Evolutionary conservation across 345 rosid species (phyloP).

Genomic region (Brassica carinata): DNA sequence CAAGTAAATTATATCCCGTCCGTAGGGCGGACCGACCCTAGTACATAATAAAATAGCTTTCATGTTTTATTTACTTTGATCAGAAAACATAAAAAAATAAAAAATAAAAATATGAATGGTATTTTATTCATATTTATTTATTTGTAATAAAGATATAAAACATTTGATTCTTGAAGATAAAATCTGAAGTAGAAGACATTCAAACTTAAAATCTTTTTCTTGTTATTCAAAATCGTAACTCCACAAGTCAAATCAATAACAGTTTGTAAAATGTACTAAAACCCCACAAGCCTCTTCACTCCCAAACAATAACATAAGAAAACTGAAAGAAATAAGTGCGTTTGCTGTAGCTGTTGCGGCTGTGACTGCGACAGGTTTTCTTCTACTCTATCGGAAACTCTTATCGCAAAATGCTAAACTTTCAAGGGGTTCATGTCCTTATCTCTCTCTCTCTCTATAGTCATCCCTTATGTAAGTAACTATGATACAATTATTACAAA

Average conservation of each 20-base stretch:
- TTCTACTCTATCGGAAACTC: constrained; percentile 33
- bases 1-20: no score
- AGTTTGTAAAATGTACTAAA: neutral
- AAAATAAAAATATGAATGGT: no score
- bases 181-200: neutral
- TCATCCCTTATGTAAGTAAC: constrained; percentile 33
- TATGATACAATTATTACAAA: constrained; percentile 29
- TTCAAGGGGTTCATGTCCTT: constrained; percentile 20
- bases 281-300: constrained; percentile 9
- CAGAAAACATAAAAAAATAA: no score
- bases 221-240: constrained; percentile 1
- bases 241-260: neutral
- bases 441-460: constrained; percentile 1
- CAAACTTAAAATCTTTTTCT: constrained; percentile 7
- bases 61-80: no score
- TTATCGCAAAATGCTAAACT: constrained; percentile 16
- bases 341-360: constrained; percentile 24
- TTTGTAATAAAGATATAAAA: neutral
- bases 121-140: neutral
- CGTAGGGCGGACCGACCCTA: no score
- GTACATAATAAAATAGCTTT: no score
- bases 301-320: neutral
- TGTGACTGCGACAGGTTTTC: constrained; percentile 17
- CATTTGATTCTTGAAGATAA: neutral
- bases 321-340: neutral